phyloP scores from a whole-genome alignment of 768 basidiomycete species.

The Lentinula sp. region DNA sequence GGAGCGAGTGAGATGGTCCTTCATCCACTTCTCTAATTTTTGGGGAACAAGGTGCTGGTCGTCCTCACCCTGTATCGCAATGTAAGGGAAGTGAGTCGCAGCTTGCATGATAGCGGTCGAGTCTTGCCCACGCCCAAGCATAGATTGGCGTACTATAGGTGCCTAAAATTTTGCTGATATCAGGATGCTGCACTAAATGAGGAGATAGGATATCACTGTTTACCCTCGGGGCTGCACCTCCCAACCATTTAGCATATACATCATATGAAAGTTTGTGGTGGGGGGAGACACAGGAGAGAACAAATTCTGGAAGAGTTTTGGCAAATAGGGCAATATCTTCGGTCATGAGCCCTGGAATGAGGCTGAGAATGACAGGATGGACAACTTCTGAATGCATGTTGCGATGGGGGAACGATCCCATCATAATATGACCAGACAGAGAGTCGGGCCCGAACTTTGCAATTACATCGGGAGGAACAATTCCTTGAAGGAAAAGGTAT shows the following conservation, averaged over 20 bases:
- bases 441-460: not conserved
- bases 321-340: not conserved
- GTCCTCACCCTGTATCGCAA: not conserved
- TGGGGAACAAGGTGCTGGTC: not conserved
- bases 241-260: constrained; percentile 1
- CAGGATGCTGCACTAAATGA: not conserved
- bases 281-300: not conserved
- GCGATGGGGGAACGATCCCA: constrained; percentile 3
- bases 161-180: not conserved
- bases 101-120: not conserved
- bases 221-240: constrained; percentile 1
- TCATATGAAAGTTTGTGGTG: not conserved
- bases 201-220: not conserved
- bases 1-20: not conserved
- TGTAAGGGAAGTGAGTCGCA: not conserved
- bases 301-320: not conserved
- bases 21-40: constrained; percentile 3
- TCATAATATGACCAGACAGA: constrained; percentile 1
- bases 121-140: not conserved
- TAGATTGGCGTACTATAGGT: not conserved
- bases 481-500: not conserved
- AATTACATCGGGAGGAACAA: constrained; percentile 3
- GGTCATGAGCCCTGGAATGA: not conserved
- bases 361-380: not conserved
- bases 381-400: constrained; percentile 5